Base-by-base conservation (phyloP, 495 filamentous ascomycete species). In the Bathelium albidoporum region DNA sequence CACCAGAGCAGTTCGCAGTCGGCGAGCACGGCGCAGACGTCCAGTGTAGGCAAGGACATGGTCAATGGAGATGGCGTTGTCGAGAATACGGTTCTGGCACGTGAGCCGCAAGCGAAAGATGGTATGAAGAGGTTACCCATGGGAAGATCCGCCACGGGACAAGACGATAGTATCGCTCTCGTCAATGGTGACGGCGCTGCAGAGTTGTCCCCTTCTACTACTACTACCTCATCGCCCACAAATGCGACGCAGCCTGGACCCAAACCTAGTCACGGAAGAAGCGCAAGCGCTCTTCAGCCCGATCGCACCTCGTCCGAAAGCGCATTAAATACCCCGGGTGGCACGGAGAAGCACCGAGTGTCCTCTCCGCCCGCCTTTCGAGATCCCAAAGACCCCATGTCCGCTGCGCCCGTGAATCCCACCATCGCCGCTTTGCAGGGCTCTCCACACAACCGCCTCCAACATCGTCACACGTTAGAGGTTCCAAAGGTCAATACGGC, bases 391-490 rank as follows among this genome's bases (percentile, higher is more conserved):
- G 74, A 73, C 62, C 68, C 77, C 24, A 73, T 71, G 53, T 70
- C 75, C 61, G 73, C 76, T 45, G 78, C 75, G n/a, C 72, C 78
- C 14, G 70, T 80, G 18, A 76, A 32, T 76, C 75, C 65, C 70
- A 80, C 65, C 74, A 76, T 43, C 53, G 49, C 62, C 39, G 41
- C 53, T n/a, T 12, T 36, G 22, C 58, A 49, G 2, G 29, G 20
- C 29, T 29, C 58, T 24, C 73, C 73, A 12, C 70, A 76, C 18
- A 66, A 76, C 53, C 78, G 81, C 1, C 70, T 90, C 61, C 86
- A 87, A 70, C 90, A 97, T 59, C 86, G 94, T 62, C 89, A 97
- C 75, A 97, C 93, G 0, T 75, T 97, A 31, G 91, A 97, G 73
- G 90, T 97, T 1, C 88, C 94, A 65, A 80, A 85, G 76, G 71